Evolutionary conservation across 495 filamentous ascomycete species (phyloP).

Genomic region (Saxophila tyrrhenica): DNA sequence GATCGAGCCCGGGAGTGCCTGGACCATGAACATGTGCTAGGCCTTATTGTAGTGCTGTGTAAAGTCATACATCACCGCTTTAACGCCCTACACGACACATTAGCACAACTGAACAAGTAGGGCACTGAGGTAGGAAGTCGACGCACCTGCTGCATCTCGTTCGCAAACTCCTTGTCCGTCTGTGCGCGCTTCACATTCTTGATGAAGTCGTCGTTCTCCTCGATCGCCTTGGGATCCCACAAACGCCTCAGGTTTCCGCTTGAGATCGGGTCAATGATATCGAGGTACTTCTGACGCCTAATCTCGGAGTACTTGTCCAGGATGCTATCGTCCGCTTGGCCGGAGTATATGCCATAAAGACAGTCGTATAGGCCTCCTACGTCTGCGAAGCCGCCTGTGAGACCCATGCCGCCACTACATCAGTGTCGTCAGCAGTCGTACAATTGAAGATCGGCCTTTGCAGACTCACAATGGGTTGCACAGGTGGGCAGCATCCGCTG

Average conservation of each 20-base stretch:
- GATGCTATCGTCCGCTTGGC: slow-evolving; percentile 41
- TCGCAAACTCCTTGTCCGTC: slow-evolving; percentile 10
- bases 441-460: not conserved
- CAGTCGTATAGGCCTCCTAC: slow-evolving; percentile 45
- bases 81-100: not conserved
- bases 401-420: slow-evolving; percentile 43
- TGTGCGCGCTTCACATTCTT: slow-evolving; percentile 16
- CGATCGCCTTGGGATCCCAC: slow-evolving; percentile 27
- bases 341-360: slow-evolving; percentile 43
- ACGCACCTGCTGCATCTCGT: slow-evolving; percentile 3
- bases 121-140: not conserved
- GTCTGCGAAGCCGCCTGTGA: slow-evolving; percentile 51
- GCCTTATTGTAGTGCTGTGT: slow-evolving; percentile 1
- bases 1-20: too few species aligned
- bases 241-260: slow-evolving; percentile 38
- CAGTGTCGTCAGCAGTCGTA: not conserved
- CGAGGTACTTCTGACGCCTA: slow-evolving; percentile 43
- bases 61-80: slow-evolving; percentile 1
- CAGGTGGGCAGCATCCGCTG: slow-evolving; percentile 48
- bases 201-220: slow-evolving; percentile 35
- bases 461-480: slow-evolving; percentile 41
- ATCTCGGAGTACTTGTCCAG: slow-evolving; percentile 45
- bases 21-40: not conserved
- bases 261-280: slow-evolving; percentile 44
- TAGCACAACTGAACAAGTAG: not conserved